These are phyloP conservation scores for Astraeus odoratus DNA, from an alignment of 768 basidiomycete species.

Conservation along the genomic window DNA sequence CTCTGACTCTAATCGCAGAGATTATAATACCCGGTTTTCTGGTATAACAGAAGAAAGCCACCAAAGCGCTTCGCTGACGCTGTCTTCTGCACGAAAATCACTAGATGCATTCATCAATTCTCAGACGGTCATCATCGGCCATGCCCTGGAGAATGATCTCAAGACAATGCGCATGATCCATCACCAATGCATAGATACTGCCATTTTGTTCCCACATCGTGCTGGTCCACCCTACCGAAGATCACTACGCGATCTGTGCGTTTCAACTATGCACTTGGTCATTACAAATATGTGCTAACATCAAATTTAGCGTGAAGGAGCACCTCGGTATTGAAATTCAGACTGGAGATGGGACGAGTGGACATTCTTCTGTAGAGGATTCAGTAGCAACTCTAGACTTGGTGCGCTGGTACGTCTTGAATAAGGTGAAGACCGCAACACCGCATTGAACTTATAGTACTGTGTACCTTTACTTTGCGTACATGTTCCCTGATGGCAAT, in stretches of 20 bases:
- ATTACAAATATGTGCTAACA: conserved; percentile 6
- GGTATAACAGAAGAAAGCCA: conserved; percentile 60
- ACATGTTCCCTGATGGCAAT: neutral
- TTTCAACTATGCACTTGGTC: neutral
- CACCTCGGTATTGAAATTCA: conserved; percentile 80
- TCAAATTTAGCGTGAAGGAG: conserved; percentile 62
- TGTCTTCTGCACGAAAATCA: conserved; percentile 58
- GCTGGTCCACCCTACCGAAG: conserved; percentile 71
- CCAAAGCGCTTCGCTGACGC: conserved; percentile 57
- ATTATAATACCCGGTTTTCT: conserved; percentile 89
- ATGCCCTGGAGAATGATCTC: conserved; percentile 91
- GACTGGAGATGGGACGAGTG: conserved; percentile 60
- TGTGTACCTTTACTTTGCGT: neutral
- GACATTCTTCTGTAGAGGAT: conserved; percentile 91
- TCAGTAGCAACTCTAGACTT: conserved; percentile 84
- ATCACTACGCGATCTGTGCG: conserved; percentile 76
- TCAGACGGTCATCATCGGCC: conserved; percentile 84
- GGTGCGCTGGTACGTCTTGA: conserved; percentile 73
- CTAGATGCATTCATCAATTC: conserved; percentile 67
- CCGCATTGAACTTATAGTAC: conserved; percentile 11
- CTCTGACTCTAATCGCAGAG: conserved; percentile 39
- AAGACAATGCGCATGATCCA: conserved; percentile 87
- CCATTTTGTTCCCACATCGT: conserved; percentile 78
- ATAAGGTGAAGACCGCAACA: conserved; percentile 37
- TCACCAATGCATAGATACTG: conserved; percentile 80